These are phyloP conservation scores for Vickermania spadyakhi DNA, from an alignment of 208 protist species.

Conservation along the genomic window DNA sequence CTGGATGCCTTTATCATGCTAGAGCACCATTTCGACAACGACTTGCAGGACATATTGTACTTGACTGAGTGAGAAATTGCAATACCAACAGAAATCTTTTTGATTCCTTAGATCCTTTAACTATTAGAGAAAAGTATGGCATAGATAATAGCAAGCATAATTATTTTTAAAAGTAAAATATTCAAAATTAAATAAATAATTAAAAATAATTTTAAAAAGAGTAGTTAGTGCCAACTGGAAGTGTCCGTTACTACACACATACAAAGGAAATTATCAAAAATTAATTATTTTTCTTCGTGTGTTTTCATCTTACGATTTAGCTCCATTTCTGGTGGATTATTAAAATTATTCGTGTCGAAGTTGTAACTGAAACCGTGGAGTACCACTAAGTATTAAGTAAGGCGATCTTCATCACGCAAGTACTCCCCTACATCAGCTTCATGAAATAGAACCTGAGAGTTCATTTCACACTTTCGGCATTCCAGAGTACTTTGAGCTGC, in stretches of 20 bases:
- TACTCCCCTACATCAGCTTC: constrained; percentile 98
- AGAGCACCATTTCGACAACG: neutral
- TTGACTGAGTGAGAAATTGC: no score
- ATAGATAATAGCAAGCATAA: no score
- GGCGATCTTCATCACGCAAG: constrained; percentile 93
- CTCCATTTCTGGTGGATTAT: neutral
- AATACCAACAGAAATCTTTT: no score
- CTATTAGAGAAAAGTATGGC: no score
- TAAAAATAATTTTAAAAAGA: constrained; percentile 10
- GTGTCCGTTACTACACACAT: neutral
- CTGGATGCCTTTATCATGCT: constrained; percentile 47
- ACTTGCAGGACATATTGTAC: no score
- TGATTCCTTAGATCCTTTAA: no score
- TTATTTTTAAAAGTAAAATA: no score
- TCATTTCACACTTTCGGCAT: constrained; percentile 95
- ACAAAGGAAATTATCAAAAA: neutral
- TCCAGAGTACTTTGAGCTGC: constrained; percentile 94
- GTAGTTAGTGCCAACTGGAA: neutral
- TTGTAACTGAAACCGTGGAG: no score
- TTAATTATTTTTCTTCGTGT: neutral
- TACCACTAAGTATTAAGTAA: no score
- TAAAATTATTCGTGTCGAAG: no score
- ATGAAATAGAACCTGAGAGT: constrained; percentile 94
- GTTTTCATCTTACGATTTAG: neutral
- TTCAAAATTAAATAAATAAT: neutral